Evolutionary conservation across 2,329 filamentous ascomycete genomes (phyloP), one percentile per base, ranked within the genome.

Genomic region (Thielaviopsis musarum): DNA sequence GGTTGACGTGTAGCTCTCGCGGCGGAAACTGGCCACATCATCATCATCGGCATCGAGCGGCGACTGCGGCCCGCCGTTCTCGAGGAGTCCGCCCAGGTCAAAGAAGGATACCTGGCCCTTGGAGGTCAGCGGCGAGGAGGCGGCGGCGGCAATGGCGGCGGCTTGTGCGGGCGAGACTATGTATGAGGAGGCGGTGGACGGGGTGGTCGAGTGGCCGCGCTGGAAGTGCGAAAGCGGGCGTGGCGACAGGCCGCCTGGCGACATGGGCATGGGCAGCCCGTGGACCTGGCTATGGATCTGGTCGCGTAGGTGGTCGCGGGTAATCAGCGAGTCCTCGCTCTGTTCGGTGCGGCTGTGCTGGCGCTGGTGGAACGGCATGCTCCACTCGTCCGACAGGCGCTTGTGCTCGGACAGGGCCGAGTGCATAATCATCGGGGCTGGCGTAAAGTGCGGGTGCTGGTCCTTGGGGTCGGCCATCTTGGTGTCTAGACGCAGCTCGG

Each of bases 41-140:
- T 58, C 52, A 10, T 61, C 56, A 6, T 56, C 56, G 21, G 52
- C 48, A 9, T 54, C 22, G 17, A 45, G 54, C 3, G 38, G 30
- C 67, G 56, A 66, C 66, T 6, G 65, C 64, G 26, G 59, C 56
- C 1, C 71, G 63, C 77, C 76, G 19, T 75, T 76, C 5, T 84
- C 81, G 0, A 94, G 73, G 0, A 95, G 72, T 0, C 87, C 88
- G 22, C 89, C 89, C 1, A 90, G 84, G 64, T 95, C 91, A 65
- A 91, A 90, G 69, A 95, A 91, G 0, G 87, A 88, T 4, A 93
- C 81, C 54, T 78, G 58, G 4, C 54, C 57, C 5, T 57, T 59
- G 13, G 49, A 15, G 3, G 52, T 45, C 19, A 76, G 4, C 79
- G 59, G 59, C 1, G 56, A 49, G 6, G 56, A 58, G 30, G 59